phyloP scores from a whole-genome alignment of 164 flowering plant species.

The Houttuynia cordata region DNA sequence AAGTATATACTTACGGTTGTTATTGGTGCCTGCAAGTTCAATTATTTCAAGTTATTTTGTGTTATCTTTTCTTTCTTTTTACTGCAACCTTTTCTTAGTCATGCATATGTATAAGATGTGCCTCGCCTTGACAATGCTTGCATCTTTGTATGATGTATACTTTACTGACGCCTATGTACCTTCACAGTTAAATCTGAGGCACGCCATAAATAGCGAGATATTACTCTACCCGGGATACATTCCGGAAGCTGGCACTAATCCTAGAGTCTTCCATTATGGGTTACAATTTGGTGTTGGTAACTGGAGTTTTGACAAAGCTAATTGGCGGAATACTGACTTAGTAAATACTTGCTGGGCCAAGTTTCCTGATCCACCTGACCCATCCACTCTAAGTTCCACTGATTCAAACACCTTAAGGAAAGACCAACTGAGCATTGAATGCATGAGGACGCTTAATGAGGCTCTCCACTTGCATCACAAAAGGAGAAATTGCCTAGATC shows the following conservation, averaged over 20 bases:
- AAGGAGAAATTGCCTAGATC: constrained; percentile 53
- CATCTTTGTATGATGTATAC: background rate
- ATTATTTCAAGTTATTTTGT: background rate
- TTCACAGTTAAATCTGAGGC: constrained; percentile 77
- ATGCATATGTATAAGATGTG: background rate
- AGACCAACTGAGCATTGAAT: constrained; percentile 79
- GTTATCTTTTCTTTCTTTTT: background rate
- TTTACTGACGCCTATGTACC: background rate
- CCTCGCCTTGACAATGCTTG: background rate
- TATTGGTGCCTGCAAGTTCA: too few species aligned
- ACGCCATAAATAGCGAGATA: constrained; percentile 48
- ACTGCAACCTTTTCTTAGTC: background rate
- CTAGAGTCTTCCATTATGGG: constrained; percentile 91
- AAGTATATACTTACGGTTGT: background rate
- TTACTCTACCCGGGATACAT: constrained; percentile 86
- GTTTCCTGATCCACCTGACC: constrained; percentile 91
- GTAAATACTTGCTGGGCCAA: constrained; percentile 84
- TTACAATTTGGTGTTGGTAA: constrained; percentile 66
- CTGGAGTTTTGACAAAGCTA: constrained; percentile 97
- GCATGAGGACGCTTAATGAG: constrained; percentile 58
- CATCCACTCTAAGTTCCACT: constrained; percentile 38
- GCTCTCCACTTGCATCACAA: constrained; percentile 66
- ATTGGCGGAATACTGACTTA: constrained; percentile 68
- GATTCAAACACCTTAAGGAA: constrained; percentile 29
- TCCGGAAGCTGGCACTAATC: constrained; percentile 64